Evolutionary conservation across 257 asterid genomes (phyloP), one percentile per base, ranked within the genome.

Genomic region (Avicennia marina): DNA sequence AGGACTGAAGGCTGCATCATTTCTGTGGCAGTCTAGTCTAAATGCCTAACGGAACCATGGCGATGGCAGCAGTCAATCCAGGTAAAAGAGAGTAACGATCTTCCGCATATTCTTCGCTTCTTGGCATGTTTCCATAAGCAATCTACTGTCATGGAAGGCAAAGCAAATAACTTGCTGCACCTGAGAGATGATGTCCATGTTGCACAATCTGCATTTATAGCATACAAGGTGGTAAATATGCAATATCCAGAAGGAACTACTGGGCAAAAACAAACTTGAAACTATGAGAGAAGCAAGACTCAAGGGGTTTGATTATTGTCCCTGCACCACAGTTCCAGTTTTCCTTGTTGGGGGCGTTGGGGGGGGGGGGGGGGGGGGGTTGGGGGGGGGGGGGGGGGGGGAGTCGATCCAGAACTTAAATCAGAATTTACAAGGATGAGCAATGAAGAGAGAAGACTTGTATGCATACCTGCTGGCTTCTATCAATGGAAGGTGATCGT

Each of bases 131-230:
- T 91, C 98, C 96, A 88, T 91, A 55, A 91, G 81, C 86, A 91
- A 64, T 67, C 85, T 69, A 74, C 98, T 91, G 72, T 91, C 97
- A 60, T 91, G 98, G 60, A 91, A 91, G 45, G 98, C 98, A 41
- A 91, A 91, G 72, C 97, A 91, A 46, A 88, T 91, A 27, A 91
- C 95, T 71, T 91, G 98, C 76, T 91, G 95, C 63, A 91, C 98
- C 67, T 88, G 94, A 1, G 95, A 85, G 66, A 91, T 85, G 67
- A 91, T 91, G 84, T 91, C 97, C 98, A 88, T 83, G 86, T 91
- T 91, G 71, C 98, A 91, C 59, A 91, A 65, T 89, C 97, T 91
- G 84, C 86, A 67, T 57, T 27, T 24, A 19, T 1, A 20, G 6
- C 50, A 16, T 6, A 22, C 17, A 4, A n/a, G n/a, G n/a, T n/a